phyloP scores from a whole-genome alignment of 164 flowering plant species.

The Liquidambar formosana region DNA sequence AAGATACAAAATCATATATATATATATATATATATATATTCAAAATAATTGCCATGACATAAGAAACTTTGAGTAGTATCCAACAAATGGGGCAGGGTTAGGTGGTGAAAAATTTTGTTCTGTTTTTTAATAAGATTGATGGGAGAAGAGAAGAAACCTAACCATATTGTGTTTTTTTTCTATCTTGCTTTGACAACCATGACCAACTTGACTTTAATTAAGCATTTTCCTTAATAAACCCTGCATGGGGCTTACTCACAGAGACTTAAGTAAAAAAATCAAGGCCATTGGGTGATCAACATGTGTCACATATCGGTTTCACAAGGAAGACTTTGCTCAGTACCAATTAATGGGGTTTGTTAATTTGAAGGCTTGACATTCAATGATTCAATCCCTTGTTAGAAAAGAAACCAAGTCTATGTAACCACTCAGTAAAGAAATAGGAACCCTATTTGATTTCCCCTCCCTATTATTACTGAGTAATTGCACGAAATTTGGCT shows the following conservation, averaged over 20 bases:
- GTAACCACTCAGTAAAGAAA: slow-evolving; percentile 22
- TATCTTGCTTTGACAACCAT: slow-evolving; percentile 19
- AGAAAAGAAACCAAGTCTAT: slow-evolving; percentile 28
- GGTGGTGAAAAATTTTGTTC: slow-evolving; percentile 13
- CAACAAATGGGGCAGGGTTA: slow-evolving; percentile 29
- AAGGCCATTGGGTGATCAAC: slow-evolving; percentile 4
- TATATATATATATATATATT: too few species aligned
- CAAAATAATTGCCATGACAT: slow-evolving; percentile 17
- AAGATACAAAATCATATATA: too few species aligned
- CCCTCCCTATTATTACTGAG: background rate
- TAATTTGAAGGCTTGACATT: slow-evolving; percentile 7
- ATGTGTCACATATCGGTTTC: slow-evolving; percentile 2
- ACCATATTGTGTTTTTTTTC: slow-evolving; percentile 8
- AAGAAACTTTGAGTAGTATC: slow-evolving; percentile 23
- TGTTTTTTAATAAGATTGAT: background rate
- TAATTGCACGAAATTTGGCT: too few species aligned
- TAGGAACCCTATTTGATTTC: background rate
- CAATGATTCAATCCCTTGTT: slow-evolving; percentile 31
- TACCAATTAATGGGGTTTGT: too few species aligned
- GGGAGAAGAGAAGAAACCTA: slow-evolving; percentile 12
- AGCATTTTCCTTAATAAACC: background rate
- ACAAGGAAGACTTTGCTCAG: too few species aligned
- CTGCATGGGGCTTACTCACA: background rate
- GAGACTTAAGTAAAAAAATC: background rate
- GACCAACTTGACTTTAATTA: slow-evolving; percentile 20